Evolutionary conservation across 2,329 filamentous ascomycete species (phyloP), one percentile per base, ranked within the genome.

Genomic region (Onygenales sp.): DNA sequence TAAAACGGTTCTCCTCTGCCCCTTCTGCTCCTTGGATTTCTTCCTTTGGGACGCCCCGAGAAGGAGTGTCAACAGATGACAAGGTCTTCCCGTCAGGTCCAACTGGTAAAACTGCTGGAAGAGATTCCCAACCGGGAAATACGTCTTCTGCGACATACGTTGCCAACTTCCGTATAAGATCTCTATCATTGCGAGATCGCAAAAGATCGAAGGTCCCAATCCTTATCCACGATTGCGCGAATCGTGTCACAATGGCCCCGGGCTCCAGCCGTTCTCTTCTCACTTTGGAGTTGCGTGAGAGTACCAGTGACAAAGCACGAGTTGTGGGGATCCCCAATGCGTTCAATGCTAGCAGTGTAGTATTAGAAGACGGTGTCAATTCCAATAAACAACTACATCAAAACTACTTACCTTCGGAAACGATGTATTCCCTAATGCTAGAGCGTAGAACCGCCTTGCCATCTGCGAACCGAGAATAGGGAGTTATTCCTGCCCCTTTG

Each of bases 141-240:
- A 96, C 88, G 53, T 95, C 82, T 66, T 95, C 89, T 0, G 88
- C 90, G 2, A 90, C 80, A 65, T 95, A 97, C 7, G 85, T 87
- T 4, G 88, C 84, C 9, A 96, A 73, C 57, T 81, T 80, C 6
- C 90, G 77, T 17, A 92, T 83, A 42, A 93, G 71, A 9, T 77
- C 77, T 17, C 91, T 78, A 60, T 98, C 90, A 34, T 88, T 87
- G 17, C 93, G 79, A 3, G 86, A 85, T 40, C 90, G 83, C 7
- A 91, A 78, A n/a, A 98, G 79, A 63, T 98, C 94, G 65, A 98
- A 98, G 17, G 86, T 97, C n/a, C 93, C 93, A 49, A 98, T 83
- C 27, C 93, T 80, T 45, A 98, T 71, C 93, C 93, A 98, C 14
- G 81, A 86, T 67, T 95, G 84, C 0, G 93, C 93, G 64, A 96